Base-by-base conservation (phyloP, 306 rosid species). In the Alnus rubra region DNA sequence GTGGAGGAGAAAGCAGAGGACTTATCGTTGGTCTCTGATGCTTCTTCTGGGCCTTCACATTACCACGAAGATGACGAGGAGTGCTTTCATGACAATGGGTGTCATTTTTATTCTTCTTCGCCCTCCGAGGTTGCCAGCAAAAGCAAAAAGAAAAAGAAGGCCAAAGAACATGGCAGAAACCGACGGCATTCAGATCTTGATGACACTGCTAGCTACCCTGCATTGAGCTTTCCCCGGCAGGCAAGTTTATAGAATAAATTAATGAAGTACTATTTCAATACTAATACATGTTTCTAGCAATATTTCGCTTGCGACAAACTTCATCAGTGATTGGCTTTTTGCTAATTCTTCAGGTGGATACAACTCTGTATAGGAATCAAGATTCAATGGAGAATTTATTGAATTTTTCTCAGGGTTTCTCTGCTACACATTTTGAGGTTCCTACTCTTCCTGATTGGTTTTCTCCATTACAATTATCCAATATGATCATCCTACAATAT, bases 31-130 rank as follows among this genome's bases (percentile, higher is more conserved):
- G 87, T 94, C 9, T 94, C 98, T 54, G 97, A 94, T 84, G 98
- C 98, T 78, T 92, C 97, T 53, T 94, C 98, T 44, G 97, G 97
- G 37, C 97, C 97, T 77, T 94, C 97, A 54, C 89, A 89, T 87
- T 82, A 73, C 79, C 85, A 80, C 55, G 88, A 88, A 7, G 78
- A 67, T 11, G 80, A 81, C 55, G 83, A 84, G 63, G 86, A 84
- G 47, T 75, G 80, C 79, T 76, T 71, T 56, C 75, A 71, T 60
- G 87, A 87, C 68, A 80, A 88, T 76, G 83, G 85, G 37, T 74
- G 62, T 60, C 69, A 77, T 19, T 62, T 72, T 45, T 64, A 56
- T 80, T 52, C 90, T 78, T 75, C 78, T 42, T 73, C 88, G 35
- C 84, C 78, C 62, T 68, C 84, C 33, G 76, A 77, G 44, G 69